Conservation (phyloP, 2,329 filamentous ascomycete species). For the Fusarium oxysporum region DNA sequence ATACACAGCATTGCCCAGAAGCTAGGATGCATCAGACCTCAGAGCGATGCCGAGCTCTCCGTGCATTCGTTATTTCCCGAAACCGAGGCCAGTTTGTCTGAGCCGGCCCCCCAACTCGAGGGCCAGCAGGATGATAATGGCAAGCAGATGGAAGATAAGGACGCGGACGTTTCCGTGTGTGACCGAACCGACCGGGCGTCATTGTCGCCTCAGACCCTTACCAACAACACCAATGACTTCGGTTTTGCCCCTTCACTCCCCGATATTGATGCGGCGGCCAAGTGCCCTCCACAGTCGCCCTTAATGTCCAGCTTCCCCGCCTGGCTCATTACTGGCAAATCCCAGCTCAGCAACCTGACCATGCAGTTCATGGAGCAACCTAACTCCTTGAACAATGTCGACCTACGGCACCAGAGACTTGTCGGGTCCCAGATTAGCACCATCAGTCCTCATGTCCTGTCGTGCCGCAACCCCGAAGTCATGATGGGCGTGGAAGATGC, state of each 20-base stretch:
- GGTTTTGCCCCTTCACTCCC: conserved; percentile 51
- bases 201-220: conserved; percentile 65
- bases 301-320: conserved; percentile 48
- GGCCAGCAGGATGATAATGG: conserved; percentile 57
- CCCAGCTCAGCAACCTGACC: conserved; percentile 43
- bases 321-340: conserved; percentile 45
- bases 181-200: conserved; percentile 60
- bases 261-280: conserved; percentile 48
- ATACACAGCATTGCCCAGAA: conserved; percentile 74
- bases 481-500: too few relatives aligned
- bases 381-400: too few relatives aligned
- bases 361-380: conserved; percentile 58
- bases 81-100: conserved; percentile 67
- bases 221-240: conserved; percentile 50
- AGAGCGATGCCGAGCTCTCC: conserved; percentile 69
- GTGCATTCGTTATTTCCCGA: conserved; percentile 70
- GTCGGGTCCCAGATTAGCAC: too few relatives aligned
- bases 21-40: conserved; percentile 72
- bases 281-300: conserved; percentile 53
- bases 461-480: too few relatives aligned
- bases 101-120: conserved; percentile 66
- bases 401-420: too few relatives aligned
- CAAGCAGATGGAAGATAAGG: conserved; percentile 46
- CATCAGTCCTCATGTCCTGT: too few relatives aligned
- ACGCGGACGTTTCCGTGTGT: conserved; percentile 38